Evolutionary conservation across 2,329 filamentous ascomycete species (phyloP).

Genomic region (Talaromyces albobiverticillius): DNA sequence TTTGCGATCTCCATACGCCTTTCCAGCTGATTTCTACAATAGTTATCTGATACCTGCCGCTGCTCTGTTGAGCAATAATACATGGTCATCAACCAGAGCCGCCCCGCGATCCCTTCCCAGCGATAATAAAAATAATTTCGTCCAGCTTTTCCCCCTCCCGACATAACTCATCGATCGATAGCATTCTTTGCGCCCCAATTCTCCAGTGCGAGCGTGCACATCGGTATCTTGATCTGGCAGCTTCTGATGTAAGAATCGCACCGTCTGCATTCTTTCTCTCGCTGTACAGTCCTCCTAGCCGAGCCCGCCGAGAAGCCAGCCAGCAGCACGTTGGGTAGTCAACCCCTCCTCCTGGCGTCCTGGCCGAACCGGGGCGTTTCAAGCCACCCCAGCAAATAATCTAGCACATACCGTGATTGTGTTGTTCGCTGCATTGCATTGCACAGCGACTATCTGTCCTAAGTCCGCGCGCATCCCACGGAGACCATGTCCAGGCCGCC

Average conservation of each 20-base stretch:
- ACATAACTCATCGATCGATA: neutral
- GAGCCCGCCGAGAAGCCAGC: constrained; percentile 1
- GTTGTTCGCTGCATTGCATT: neutral
- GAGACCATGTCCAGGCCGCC: constrained; percentile 15
- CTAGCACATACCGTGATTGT: neutral
- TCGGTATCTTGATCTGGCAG: neutral
- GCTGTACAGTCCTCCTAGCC: neutral
- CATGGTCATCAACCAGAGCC: no score
- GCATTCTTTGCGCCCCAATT: neutral
- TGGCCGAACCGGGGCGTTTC: neutral
- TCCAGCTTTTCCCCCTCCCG: neutral
- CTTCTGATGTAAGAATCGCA: constrained; percentile 2
- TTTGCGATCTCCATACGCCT: no score
- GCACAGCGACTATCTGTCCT: neutral
- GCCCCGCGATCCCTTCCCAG: neutral
- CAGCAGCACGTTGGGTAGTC: neutral
- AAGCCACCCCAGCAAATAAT: neutral
- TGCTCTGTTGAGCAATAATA: no score
- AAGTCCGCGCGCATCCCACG: neutral
- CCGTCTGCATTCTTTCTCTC: constrained; percentile 1
- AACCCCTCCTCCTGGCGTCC: neutral
- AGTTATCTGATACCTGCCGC: no score
- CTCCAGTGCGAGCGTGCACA: neutral
- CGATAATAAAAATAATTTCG: neutral
- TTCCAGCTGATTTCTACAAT: no score